Evolutionary conservation across 352 stramenopile species (phyloP).

Genomic region (Globisporangium paddicum): DNA sequence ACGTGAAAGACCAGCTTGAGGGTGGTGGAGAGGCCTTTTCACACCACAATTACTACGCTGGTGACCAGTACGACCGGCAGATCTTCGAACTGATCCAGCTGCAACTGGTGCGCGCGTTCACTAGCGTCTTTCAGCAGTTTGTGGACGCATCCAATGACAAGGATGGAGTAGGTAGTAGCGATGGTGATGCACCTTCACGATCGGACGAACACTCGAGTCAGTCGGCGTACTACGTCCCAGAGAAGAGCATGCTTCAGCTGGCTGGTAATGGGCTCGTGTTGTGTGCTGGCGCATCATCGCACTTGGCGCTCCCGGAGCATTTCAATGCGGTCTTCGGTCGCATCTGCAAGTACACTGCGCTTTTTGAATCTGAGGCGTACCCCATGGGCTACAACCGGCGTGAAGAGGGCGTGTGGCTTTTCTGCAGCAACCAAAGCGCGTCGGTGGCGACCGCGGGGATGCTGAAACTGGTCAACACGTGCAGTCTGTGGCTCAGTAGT

Average conservation of each 20-base stretch:
- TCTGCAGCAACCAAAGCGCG: slow-evolving; percentile 67
- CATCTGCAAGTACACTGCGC: slow-evolving; percentile 59
- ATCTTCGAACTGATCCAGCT: slow-evolving; percentile 64
- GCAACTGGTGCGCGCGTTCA: slow-evolving; percentile 49
- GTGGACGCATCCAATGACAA: slow-evolving; percentile 49
- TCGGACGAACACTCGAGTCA: slow-evolving; percentile 10
- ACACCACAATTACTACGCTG: slow-evolving; percentile 2
- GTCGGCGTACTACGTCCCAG: slow-evolving; percentile 53
- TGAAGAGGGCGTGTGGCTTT: slow-evolving; percentile 50
- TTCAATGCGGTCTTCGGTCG: slow-evolving; percentile 62
- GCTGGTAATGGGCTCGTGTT: slow-evolving; percentile 76
- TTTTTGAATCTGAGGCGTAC: slow-evolving; percentile 59
- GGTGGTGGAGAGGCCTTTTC: neutral
- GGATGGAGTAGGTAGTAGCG: slow-evolving; percentile 20
- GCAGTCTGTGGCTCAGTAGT: slow-evolving; percentile 39
- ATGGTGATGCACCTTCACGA: slow-evolving; percentile 16
- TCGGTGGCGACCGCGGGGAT: slow-evolving; percentile 61
- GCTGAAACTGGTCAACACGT: slow-evolving; percentile 63
- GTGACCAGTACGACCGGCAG: slow-evolving; percentile 61
- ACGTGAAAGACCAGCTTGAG: slow-evolving; percentile 9
- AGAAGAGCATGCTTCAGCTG: slow-evolving; percentile 69
- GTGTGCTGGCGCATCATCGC: slow-evolving; percentile 48
- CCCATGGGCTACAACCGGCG: slow-evolving; percentile 51
- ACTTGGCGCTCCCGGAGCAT: slow-evolving; percentile 43
- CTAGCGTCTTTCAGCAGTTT: slow-evolving; percentile 73